Evolutionary conservation across 176 grass and related monocot genomes (phyloP).

Genomic region (Zea mays): Zm-B73-REFERENCE-NAM-5.0 NC_050097.1:217416001-217416500

Average conservation of each 20-base stretch:
- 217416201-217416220: no score
- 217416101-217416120: neutral
- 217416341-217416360: conserved; percentile 87
- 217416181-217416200: conserved; percentile 28
- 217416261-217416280: conserved; percentile 71
- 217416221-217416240: conserved; percentile 36
- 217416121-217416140: neutral
- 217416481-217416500: conserved; percentile 25
- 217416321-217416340: conserved; percentile 79
- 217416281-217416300: conserved; percentile 79
- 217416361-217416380: conserved; percentile 93
- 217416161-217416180: conserved; percentile 4
- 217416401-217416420: conserved; percentile 99
- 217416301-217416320: conserved; percentile 78
- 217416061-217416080: neutral
- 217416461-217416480: conserved; percentile 76
- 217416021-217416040: no score
- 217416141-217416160: neutral
- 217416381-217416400: conserved; percentile 87
- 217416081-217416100: neutral
- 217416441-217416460: conserved; percentile 77
- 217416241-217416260: conserved; percentile 72
- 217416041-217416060: neutral
- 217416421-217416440: conserved; percentile 94
- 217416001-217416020: no score